phyloP scores from a whole-genome alignment of 768 basidiomycete species.

The Crepidotus variabilis region DNA sequence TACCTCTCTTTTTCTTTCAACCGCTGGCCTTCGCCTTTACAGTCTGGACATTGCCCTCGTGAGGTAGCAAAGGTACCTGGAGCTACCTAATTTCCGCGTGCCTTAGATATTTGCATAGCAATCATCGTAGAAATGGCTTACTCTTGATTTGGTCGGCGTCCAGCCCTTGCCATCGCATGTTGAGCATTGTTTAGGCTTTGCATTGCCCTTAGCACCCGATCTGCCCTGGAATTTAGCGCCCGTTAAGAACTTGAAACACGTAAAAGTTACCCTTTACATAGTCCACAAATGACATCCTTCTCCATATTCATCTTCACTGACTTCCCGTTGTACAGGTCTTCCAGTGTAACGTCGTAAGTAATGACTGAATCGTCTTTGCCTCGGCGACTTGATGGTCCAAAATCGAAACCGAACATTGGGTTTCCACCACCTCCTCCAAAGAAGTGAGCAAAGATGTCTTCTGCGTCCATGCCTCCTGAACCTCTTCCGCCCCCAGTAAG shows the following conservation, averaged over 20 bases:
- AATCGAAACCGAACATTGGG: slow-evolving; percentile 61
- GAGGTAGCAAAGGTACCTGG: slow-evolving; percentile 34
- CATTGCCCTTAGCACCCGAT: slow-evolving; percentile 75
- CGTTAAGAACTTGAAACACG: slow-evolving; percentile 3
- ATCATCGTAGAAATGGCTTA: slow-evolving; percentile 4
- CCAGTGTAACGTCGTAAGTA: slow-evolving; percentile 81
- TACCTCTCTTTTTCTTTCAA: slow-evolving; percentile 84
- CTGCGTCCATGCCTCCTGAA: slow-evolving; percentile 45
- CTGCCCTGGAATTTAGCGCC: slow-evolving; percentile 32
- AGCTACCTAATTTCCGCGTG: slow-evolving; percentile 13
- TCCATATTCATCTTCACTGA: slow-evolving; percentile 86
- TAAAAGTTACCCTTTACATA: slow-evolving; percentile 72
- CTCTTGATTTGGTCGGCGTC: slow-evolving; percentile 58
- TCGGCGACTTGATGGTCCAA: slow-evolving; percentile 50
- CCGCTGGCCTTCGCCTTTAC: slow-evolving; percentile 64
- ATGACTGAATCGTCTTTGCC: slow-evolving; percentile 69
- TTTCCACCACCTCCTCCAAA: slow-evolving; percentile 46
- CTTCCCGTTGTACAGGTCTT: slow-evolving; percentile 92
- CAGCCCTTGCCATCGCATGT: slow-evolving; percentile 85
- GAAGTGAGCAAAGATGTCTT: slow-evolving; percentile 74
- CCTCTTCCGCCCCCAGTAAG: slow-evolving; percentile 47
- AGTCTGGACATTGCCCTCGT: slow-evolving; percentile 61
- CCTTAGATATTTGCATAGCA: neutral
- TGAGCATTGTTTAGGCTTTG: slow-evolving; percentile 81
- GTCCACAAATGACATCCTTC: slow-evolving; percentile 72